These are phyloP conservation scores for Datisca glomerata DNA, from an alignment of 306 rosid species.

Conservation along the genomic window DNA sequence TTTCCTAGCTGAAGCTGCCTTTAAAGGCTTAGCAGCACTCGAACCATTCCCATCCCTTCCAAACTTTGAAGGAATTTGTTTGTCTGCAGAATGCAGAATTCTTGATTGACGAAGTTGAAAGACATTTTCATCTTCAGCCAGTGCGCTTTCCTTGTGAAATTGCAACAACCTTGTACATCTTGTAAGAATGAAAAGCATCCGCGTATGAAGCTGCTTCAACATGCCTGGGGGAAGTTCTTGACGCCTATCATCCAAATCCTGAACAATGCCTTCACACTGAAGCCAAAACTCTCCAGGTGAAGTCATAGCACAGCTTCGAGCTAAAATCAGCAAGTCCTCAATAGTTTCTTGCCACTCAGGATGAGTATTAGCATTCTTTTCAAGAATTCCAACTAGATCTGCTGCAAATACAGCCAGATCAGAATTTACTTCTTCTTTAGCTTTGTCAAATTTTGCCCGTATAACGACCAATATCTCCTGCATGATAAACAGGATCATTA, in stretches of 20 bases:
- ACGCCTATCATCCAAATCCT: conserved; percentile 97
- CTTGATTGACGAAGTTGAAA: conserved; percentile 74
- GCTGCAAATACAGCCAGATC: conserved; percentile 94
- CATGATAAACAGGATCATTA: conserved; percentile 20
- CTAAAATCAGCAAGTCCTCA: conserved; percentile 91
- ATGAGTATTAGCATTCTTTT: conserved; percentile 79
- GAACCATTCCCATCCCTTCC: conserved; percentile 50
- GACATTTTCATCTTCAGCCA: conserved; percentile 85
- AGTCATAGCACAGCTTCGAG: conserved; percentile 93
- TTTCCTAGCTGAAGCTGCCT: conserved; percentile 52
- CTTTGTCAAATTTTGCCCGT: conserved; percentile 84
- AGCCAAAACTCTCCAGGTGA: conserved; percentile 94
- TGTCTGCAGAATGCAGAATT: conserved; percentile 54
- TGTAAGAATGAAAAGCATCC: conserved; percentile 93
- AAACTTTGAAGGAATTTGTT: conserved; percentile 46
- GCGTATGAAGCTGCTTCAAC: conserved; percentile 89
- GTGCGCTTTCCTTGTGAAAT: conserved; percentile 87
- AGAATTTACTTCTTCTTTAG: conserved; percentile 82
- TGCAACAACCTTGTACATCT: conserved; percentile 94
- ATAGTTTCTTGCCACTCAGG: conserved; percentile 96
- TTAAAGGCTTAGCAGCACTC: conserved; percentile 39
- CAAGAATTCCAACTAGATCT: conserved; percentile 88
- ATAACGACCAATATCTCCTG: conserved; percentile 84
- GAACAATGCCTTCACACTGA: conserved; percentile 96
- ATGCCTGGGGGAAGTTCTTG: conserved; percentile 90